These are phyloP conservation scores for Pichia sp. DNA, from an alignment of 1,139 yeast species.

Conservation along the genomic window DNA sequence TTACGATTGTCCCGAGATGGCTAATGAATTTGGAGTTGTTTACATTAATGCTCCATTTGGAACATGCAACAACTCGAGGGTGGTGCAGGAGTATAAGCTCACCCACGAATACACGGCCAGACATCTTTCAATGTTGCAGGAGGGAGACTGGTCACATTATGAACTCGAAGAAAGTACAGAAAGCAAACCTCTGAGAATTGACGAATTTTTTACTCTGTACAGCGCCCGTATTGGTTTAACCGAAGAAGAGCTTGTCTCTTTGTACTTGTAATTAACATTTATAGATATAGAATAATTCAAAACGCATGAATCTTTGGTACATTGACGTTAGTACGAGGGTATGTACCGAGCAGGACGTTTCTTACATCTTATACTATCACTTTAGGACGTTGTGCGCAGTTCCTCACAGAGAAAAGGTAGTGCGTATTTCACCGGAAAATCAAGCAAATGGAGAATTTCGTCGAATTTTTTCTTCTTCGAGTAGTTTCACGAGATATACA, in stretches of 20 bases:
- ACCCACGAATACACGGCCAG: slow-evolving; percentile 26
- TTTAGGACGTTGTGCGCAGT: too few species aligned
- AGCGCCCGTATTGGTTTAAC: slow-evolving; percentile 21
- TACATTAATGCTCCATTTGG: slow-evolving; percentile 7
- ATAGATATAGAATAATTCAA: background rate
- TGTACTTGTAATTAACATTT: slow-evolving; percentile 5
- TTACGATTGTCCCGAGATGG: slow-evolving; percentile 23
- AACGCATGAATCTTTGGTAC: too few species aligned
- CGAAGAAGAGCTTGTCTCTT: slow-evolving; percentile 6
- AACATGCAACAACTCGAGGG: slow-evolving; percentile 21
- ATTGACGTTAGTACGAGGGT: too few species aligned
- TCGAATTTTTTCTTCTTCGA: background rate
- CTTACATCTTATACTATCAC: too few species aligned
- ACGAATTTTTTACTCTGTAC: slow-evolving; percentile 26
- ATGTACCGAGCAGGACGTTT: too few species aligned
- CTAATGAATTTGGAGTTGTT: slow-evolving; percentile 21
- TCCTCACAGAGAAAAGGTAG: background rate
- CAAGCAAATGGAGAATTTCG: background rate
- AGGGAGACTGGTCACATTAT: slow-evolving; percentile 14
- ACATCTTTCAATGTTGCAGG: slow-evolving; percentile 22
- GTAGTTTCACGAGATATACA: background rate
- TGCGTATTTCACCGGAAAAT: background rate
- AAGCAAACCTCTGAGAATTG: slow-evolving; percentile 27
- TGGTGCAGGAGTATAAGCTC: slow-evolving; percentile 22
- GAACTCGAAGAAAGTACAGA: slow-evolving; percentile 22